Base-by-base conservation (phyloP, 805 yeast genomes). In the Pichia membranifaciens region DNA sequence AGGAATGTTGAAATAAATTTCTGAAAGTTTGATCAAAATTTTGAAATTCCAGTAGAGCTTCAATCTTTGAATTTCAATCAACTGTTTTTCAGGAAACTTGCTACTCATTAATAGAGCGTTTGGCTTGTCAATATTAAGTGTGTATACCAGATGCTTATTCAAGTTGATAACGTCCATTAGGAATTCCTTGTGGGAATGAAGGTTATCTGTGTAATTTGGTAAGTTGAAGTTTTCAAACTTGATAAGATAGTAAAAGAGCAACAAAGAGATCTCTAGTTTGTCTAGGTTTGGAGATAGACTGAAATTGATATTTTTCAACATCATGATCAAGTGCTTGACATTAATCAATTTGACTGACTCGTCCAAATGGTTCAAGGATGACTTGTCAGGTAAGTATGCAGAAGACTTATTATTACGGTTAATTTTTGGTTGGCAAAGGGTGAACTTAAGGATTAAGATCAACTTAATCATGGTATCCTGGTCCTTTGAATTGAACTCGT, bases 391-490 rank as follows among this genome's bases (percentile, higher is more conserved):
- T 21, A 48, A 31, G 28, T 48, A 48, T 16, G 63, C 53, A 7
- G 58, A 56, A 5, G 56, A 48, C 15, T 45, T 41, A 17, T 47
- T 44, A 5, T 41, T 32, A 12, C 45, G 49, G 36, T 47, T 45
- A 25, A 50, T 45, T 48, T 58, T 61, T n/a, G 65, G 76, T 53
- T 61, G 70, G 61, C 59, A 68, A 58, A 49, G 70, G 55, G 55
- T 76, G 71, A 62, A 77, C 69, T 75, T 76, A 62, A 78, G 69
- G 65, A 73, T 71, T 22, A 78, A 59, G 63, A 78, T 75, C 31
- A 79, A 72, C 56, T 76, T 77, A 15, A 76, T 67, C 49, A 76
- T 71, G n/a, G 65, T 55, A 44, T 60, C 65, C 46, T 65, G 70
- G 41, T 65, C 70, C 37, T 57, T 58, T 4, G 53, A 44, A 35